These are phyloP conservation scores for Pythium dissotocum DNA, from an alignment of 352 stramenopile species.

Conservation along the genomic window DNA sequence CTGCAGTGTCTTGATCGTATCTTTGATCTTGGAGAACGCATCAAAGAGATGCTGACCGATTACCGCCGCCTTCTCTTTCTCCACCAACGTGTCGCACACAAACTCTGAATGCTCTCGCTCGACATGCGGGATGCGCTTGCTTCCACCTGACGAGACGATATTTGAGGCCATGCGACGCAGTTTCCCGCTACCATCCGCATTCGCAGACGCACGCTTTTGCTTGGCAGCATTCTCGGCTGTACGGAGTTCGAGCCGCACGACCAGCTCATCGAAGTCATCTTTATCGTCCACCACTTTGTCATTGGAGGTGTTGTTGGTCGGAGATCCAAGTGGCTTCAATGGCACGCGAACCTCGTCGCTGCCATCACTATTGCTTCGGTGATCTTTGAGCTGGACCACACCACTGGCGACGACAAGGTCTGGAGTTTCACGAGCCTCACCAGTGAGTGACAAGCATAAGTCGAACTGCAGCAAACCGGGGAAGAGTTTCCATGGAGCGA, in stretches of 20 bases:
- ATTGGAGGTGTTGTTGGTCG: background rate
- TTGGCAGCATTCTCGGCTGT: constrained; percentile 23
- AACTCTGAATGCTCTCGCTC: constrained; percentile 71
- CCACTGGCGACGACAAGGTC: constrained; percentile 65
- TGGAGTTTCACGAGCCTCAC: constrained; percentile 64
- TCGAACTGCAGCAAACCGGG: constrained; percentile 75
- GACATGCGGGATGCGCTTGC: constrained; percentile 33
- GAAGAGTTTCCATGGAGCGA: constrained; percentile 76
- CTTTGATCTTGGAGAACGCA: constrained; percentile 83
- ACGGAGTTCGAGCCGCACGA: constrained; percentile 56
- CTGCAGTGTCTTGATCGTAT: constrained; percentile 75
- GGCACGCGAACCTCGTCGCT: constrained; percentile 36
- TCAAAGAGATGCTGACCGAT: constrained; percentile 76
- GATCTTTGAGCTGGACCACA: constrained; percentile 50
- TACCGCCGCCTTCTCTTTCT: constrained; percentile 69
- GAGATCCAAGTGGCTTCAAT: constrained; percentile 4
- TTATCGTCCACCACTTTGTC: background rate
- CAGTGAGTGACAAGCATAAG: constrained; percentile 67
- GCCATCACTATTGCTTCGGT: constrained; percentile 27
- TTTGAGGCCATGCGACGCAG: constrained; percentile 20
- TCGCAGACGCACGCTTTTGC: background rate
- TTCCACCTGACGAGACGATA: constrained; percentile 10
- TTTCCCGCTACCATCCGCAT: background rate
- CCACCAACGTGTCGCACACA: constrained; percentile 63
- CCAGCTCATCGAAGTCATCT: constrained; percentile 39